Evolutionary conservation across 768 basidiomycete genomes (phyloP).

Genomic region (Mycena maculata): DNA sequence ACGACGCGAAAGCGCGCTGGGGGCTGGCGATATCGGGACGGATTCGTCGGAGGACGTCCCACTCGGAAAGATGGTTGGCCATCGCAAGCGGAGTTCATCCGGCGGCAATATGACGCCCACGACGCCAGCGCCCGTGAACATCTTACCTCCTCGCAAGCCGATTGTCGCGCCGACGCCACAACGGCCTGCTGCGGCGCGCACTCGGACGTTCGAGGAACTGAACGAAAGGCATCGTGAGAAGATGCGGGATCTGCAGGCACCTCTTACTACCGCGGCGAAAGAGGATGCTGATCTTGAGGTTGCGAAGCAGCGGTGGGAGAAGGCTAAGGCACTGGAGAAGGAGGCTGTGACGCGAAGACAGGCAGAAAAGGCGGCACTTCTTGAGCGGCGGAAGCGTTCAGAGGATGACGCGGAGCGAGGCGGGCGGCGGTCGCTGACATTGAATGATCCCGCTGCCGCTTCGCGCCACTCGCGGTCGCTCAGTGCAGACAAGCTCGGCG

Average conservation of each 20-base stretch:
- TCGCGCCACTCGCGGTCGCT: slow-evolving; percentile 63
- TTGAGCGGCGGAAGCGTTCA: slow-evolving; percentile 63
- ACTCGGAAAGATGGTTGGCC: slow-evolving; percentile 46
- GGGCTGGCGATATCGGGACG: slow-evolving; percentile 52
- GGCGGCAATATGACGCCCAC: slow-evolving; percentile 50
- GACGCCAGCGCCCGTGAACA: slow-evolving; percentile 56
- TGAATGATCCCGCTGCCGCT: slow-evolving; percentile 47
- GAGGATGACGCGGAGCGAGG: slow-evolving; percentile 54
- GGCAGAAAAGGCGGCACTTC: slow-evolving; percentile 71
- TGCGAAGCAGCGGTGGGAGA: slow-evolving; percentile 88
- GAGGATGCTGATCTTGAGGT: slow-evolving; percentile 80
- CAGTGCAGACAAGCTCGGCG: slow-evolving; percentile 69
- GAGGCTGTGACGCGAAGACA: slow-evolving; percentile 79
- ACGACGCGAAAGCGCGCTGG: slow-evolving; percentile 75
- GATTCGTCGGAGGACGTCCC: slow-evolving; percentile 64
- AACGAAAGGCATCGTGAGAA: slow-evolving; percentile 88
- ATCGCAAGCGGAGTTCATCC: slow-evolving; percentile 41
- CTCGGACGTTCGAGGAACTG: slow-evolving; percentile 88
- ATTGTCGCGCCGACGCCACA: slow-evolving; percentile 62
- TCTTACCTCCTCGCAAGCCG: slow-evolving; percentile 60
- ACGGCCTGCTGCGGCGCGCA: slow-evolving; percentile 60
- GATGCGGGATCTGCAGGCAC: slow-evolving; percentile 83
- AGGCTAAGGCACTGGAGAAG: slow-evolving; percentile 77
- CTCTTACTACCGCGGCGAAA: slow-evolving; percentile 82
- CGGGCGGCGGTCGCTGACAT: slow-evolving; percentile 43